Evolutionary conservation across 2,329 filamentous ascomycete species (phyloP), one percentile per base, ranked within the genome.

Genomic region (Exophiala calicioides): DNA sequence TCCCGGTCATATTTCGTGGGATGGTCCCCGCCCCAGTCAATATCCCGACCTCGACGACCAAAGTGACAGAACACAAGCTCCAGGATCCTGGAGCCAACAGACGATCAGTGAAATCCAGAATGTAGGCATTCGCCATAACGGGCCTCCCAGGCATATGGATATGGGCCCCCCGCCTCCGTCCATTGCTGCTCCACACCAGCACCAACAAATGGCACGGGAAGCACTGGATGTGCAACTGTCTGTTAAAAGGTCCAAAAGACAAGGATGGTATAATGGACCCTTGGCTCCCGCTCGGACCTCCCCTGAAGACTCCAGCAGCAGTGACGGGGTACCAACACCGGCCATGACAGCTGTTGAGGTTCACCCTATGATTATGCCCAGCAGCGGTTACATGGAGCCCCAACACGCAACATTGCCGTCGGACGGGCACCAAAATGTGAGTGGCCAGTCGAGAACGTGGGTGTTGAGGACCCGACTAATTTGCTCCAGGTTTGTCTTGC

Each of bases 291-390:
- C 63, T 13, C 66, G 69, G 29, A 69, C 65, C 12, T 73, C 71
- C n/a, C 71, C 72, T 1, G 71, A 73, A 55, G 72, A 73, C 56
- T 73, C 71, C 1, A 74, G 70, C 53, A 74, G 70, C 57, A 74
- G 70, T 44, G 72, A 75, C 49, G 70, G 70, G 12, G 69, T 74
- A 2, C 66, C 70, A 5, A 75, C 72, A 18, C 72, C 72, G 4
- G 72, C 70, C 5, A 72, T 68, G 19, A 66, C 71, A 9, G 67
- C 68, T n/a, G 62, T 70, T 20, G 72, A 74, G 44, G 72, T 74
- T 44, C 68, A 75, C 48, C 72, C 71, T 7, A 69, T 72, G 15
- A 75, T 75, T 52, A 67, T 74, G 47, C 68, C 71, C 39, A 72
- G 69, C 58, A 72, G 69, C 55, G 71, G 70, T 35, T 73, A 68